Evolutionary conservation across 805 yeast species (phyloP), one percentile per base, ranked within the genome.

Genomic region (Schizosaccharomyces lindneri): DNA sequence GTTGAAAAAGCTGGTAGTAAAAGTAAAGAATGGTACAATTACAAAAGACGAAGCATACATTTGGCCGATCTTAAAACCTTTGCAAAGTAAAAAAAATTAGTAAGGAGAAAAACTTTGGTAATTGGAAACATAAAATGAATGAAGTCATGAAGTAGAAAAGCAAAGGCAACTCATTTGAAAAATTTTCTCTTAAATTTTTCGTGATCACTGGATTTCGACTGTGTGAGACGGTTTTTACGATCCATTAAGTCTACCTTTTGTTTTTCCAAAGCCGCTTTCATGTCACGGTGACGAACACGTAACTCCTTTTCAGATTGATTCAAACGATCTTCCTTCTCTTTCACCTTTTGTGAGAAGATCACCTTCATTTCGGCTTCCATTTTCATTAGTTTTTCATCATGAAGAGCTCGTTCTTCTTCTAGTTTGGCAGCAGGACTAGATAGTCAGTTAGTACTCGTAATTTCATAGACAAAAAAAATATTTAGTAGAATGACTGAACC

Each of bases 231-330:
- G 64, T 77, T 79, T 74, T 88, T 89, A 75, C 87, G 87, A 66
- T 88, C 96, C 73, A 93, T 97, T 69, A 93, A 79, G 68, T 88
- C 81, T 70, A 84, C 84, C 66, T 90, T 81, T 74, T 90, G 96
- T 72, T 85, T 85, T 65, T 84, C 77, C 71, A 93, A 79, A 74
- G 87, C 87, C 70, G 90, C 97, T 74, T 90, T 90, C 90, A 90
- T 89, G 73, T 93, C 97, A 73, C 87, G 87, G 74, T 93, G 98
- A 73, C 94, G 84, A 51, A 93, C 80, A 72, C 90, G 90, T 70
- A 93, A 79, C 73, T 93, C 99, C 63, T 95, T 93, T 76, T 93
- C 98, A 59, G 95, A 87, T 74, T 87, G 86, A 75, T 89, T 95
- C 70, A 93, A 80, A 76, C 90, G 90, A 79, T 88, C 87, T 74